Evolutionary conservation across 2,329 filamentous ascomycete genomes (phyloP), one percentile per base, ranked within the genome.

Genomic region (Botrytis tulipae): DNA sequence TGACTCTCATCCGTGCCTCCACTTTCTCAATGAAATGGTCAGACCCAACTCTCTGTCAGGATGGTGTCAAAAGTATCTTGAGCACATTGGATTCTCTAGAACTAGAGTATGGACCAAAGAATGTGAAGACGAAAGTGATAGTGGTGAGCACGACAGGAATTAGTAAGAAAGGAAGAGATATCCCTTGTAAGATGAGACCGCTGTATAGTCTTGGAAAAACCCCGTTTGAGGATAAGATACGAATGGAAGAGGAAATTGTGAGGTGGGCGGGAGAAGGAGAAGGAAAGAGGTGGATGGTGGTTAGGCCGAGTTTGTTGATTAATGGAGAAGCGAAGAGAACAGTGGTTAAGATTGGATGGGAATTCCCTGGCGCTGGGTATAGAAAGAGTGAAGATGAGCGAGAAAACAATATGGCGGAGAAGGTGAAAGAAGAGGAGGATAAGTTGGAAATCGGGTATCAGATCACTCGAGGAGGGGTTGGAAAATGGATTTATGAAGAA

Each of bases 101-200:
- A 40, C 14, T 22, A 18, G 65, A 66, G 18, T 48, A 35, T 32
- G 46, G 44, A 22, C 10, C 29, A 37, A 35, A 57, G 4, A 68
- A 35, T 25, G 22, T 42, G 25, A 59, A 70, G 25, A 54, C 48
- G 5, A 54, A 54, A n/a, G 48, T 54, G 25, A 54, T 54, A n/a
- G 48, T 54, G 25, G 48, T 54, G 12, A 54, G 48, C 25, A 54
- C 48, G 25, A 54, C 48, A 54, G 48, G 48, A n/a, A 54, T 54
- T 14, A 54, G 54, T 40, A 70, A n/a, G 54, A 57, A 46, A 37
- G 59, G 67, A 20, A 32, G 54, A 37, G 67, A 69, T 46, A 70
- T 60, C 10, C 67, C 67, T 29, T 14, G 40, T 9, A 18, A 20
- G 12, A 70, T 60, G 51, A 70, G 29, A 14, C 51, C 51, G 1